Conservation (phyloP, 2,329 filamentous ascomycete genomes). For the Trichophaea hybrida region DNA sequence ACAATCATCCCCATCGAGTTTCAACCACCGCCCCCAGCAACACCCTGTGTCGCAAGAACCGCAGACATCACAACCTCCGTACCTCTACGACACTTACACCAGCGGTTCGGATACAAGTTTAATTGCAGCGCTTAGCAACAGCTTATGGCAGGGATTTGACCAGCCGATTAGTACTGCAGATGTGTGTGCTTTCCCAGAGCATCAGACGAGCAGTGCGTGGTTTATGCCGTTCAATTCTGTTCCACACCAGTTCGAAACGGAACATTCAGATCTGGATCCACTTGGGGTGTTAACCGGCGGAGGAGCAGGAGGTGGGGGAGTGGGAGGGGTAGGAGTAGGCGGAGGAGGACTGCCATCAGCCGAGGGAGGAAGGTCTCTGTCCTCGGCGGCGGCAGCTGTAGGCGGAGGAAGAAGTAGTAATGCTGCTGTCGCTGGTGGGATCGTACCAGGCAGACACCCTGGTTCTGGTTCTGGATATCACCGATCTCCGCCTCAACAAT, state of each 20-base stretch:
- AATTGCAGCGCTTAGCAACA: slow-evolving; percentile 26
- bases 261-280: slow-evolving; percentile 6
- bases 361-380: neutral
- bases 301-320: slow-evolving; percentile 10
- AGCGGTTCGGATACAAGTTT: slow-evolving; percentile 29
- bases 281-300: slow-evolving; percentile 12
- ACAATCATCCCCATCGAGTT: neutral
- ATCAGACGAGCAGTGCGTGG: slow-evolving; percentile 49
- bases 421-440: neutral
- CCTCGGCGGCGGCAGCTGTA: neutral
- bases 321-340: neutral
- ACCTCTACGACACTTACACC: slow-evolving; percentile 21
- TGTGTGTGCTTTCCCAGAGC: slow-evolving; percentile 17
- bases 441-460: neutral
- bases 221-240: slow-evolving; percentile 90
- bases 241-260: slow-evolving; percentile 41
- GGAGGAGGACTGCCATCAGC: neutral
- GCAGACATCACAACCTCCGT: slow-evolving; percentile 24
- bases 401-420: neutral
- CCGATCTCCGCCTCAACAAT: neutral
- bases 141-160: slow-evolving; percentile 26
- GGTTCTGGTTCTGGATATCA: no score
- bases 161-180: slow-evolving; percentile 34
- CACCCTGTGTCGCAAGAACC: slow-evolving; percentile 13
- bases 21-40: neutral